phyloP scores from a whole-genome alignment of 1,284 basidiomycete species.

The Entoloma clypeatum region DNA sequence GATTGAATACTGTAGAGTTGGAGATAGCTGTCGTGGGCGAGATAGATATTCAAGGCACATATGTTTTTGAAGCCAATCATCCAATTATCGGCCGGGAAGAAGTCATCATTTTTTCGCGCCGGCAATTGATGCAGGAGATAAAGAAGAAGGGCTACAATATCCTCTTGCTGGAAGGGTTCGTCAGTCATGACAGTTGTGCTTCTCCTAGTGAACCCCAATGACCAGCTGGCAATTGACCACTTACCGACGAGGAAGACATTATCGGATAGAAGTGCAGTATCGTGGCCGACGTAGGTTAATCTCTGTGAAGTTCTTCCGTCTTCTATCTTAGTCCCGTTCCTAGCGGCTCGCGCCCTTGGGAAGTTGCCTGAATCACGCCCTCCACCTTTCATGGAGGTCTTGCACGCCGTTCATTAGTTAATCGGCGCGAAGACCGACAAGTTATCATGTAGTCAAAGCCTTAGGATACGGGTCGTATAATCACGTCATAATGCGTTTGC shows the following conservation, averaged over 20 bases:
- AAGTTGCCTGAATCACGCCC: slow-evolving; percentile 40
- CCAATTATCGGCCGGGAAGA: slow-evolving; percentile 40
- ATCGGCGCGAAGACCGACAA: no score
- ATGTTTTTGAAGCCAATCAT: slow-evolving; percentile 58
- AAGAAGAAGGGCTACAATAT: slow-evolving; percentile 57
- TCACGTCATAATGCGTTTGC: no score
- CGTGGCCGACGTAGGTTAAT: slow-evolving; percentile 49
- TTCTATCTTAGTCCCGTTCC: slow-evolving; percentile 9
- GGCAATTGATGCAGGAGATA: slow-evolving; percentile 57
- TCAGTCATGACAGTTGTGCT: slow-evolving; percentile 12
- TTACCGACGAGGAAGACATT: slow-evolving; percentile 54
- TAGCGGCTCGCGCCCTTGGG: slow-evolving; percentile 51
- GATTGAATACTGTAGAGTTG: slow-evolving; percentile 42
- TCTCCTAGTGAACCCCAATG: slow-evolving; percentile 8
- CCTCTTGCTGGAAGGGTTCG: slow-evolving; percentile 65
- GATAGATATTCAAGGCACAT: slow-evolving; percentile 52
- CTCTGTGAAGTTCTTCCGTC: neutral
- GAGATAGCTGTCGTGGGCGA: slow-evolving; percentile 53
- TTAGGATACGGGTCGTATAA: no score
- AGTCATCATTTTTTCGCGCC: slow-evolving; percentile 59
- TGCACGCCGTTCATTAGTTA: slow-evolving; percentile 36
- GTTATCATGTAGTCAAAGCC: no score
- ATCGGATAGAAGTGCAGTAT: slow-evolving; percentile 68
- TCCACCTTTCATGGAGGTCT: slow-evolving; percentile 66
- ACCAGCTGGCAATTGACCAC: slow-evolving; percentile 68